These are phyloP conservation scores for Russula compacta DNA, from an alignment of 768 basidiomycete species.

Conservation along the genomic window DNA sequence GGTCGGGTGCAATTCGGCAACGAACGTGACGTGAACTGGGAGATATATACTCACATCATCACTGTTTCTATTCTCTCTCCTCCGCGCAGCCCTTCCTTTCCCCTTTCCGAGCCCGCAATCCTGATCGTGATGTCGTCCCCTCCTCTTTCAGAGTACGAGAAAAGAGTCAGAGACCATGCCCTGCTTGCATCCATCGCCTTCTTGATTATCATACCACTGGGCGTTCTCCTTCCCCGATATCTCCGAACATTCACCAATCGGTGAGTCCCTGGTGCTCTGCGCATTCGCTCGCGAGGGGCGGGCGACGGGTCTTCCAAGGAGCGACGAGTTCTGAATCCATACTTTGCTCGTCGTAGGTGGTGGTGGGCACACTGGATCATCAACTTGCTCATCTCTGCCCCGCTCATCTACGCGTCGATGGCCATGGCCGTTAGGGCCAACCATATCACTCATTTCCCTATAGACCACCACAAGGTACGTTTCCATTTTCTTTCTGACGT, in stretches of 20 bases:
- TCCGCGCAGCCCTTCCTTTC: background rate
- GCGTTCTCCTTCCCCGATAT: slow-evolving; percentile 7
- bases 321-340: background rate
- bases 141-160: slow-evolving; percentile 8
- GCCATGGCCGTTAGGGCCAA: slow-evolving; percentile 27
- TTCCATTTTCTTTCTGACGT: no score
- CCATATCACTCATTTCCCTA: background rate
- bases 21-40: no score
- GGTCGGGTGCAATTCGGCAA: no score
- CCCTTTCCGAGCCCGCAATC: background rate
- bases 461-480: slow-evolving; percentile 34
- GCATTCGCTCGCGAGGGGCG: background rate
- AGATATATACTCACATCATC: no score
- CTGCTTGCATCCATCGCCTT: slow-evolving; percentile 2
- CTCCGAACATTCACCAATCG: slow-evolving; percentile 11
- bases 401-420: slow-evolving; percentile 46
- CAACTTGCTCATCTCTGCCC: slow-evolving; percentile 32
- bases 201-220: slow-evolving; percentile 1
- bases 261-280: background rate
- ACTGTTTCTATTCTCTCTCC: background rate
- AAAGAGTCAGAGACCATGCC: slow-evolving; percentile 5
- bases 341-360: background rate
- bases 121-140: background rate
- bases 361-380: slow-evolving; percentile 4
- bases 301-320: background rate